These are phyloP conservation scores for Geotrichum aggregatum DNA, from an alignment of 1,139 yeast genomes.

Conservation along the genomic window DNA sequence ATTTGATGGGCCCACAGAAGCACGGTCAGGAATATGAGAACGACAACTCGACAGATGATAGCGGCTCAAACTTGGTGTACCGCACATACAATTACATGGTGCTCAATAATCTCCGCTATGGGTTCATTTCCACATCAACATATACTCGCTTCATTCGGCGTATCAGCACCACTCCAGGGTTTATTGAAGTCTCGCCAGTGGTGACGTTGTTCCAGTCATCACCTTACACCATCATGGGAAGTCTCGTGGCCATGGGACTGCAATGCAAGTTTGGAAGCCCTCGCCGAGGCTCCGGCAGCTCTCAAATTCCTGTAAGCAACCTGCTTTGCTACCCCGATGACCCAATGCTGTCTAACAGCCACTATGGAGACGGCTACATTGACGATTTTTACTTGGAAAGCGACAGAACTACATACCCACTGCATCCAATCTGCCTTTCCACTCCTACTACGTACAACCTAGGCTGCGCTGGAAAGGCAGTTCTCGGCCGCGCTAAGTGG, in stretches of 20 bases:
- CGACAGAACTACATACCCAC: constrained; percentile 16
- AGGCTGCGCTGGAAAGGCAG: constrained; percentile 22
- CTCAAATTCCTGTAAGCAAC: not conserved
- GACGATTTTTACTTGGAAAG: constrained; percentile 20
- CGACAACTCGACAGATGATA: not conserved
- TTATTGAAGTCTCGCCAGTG: constrained; percentile 27
- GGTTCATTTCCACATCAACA: constrained; percentile 28
- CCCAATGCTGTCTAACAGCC: not conserved
- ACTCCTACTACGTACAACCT: constrained; percentile 27
- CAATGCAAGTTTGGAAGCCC: constrained; percentile 23
- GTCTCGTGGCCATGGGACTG: constrained; percentile 24
- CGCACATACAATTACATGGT: constrained; percentile 25
- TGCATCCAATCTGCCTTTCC: constrained; percentile 23
- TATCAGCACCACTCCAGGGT: constrained; percentile 13
- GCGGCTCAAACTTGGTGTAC: constrained; percentile 21
- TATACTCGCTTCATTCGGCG: constrained; percentile 28
- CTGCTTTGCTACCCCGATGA: not conserved
- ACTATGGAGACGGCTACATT: not conserved
- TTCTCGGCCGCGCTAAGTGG: constrained; percentile 28
- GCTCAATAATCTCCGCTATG: constrained; percentile 29
- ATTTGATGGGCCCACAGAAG: constrained; percentile 5
- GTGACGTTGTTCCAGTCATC: constrained; percentile 21
- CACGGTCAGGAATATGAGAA: not conserved
- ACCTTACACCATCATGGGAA: constrained; percentile 20
- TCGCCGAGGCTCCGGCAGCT: not conserved